These are phyloP conservation scores for Diospyros kaki DNA, from an alignment of 148 eudicot genomes.

Conservation along the genomic window DNA sequence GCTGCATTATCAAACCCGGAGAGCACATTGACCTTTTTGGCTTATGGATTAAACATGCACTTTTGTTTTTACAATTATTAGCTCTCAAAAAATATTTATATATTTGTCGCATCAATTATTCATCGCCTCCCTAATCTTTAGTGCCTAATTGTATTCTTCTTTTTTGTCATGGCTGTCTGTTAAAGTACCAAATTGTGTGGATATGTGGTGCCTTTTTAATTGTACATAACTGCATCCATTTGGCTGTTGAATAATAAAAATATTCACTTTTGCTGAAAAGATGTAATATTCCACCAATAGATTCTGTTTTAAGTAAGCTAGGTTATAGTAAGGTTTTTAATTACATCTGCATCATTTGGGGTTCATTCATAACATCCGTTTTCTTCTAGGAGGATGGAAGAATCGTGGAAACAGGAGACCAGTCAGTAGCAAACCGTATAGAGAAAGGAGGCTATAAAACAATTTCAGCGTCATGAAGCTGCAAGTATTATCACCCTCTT, in stretches of 20 bases:
- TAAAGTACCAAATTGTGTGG: background rate
- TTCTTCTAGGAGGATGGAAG: constrained; percentile 69
- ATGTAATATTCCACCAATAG: no score
- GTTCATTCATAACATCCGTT: background rate
- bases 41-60: background rate
- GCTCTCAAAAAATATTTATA: background rate
- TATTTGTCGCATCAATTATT: background rate
- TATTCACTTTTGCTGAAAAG: no score
- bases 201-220: no score
- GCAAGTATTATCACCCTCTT: constrained; percentile 17
- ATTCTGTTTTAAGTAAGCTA: no score
- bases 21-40: background rate
- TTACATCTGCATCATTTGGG: background rate
- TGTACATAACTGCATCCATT: no score
- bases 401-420: constrained; percentile 85
- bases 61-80: no score
- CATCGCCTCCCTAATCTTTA: background rate
- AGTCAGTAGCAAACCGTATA: constrained; percentile 68
- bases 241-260: no score
- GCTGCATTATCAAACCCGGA: background rate
- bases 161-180: background rate
- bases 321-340: background rate
- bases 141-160: background rate
- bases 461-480: constrained; percentile 38
- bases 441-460: constrained; percentile 92